phyloP scores from a whole-genome alignment of 306 rosid genomes.

The Myrica gale region DNA sequence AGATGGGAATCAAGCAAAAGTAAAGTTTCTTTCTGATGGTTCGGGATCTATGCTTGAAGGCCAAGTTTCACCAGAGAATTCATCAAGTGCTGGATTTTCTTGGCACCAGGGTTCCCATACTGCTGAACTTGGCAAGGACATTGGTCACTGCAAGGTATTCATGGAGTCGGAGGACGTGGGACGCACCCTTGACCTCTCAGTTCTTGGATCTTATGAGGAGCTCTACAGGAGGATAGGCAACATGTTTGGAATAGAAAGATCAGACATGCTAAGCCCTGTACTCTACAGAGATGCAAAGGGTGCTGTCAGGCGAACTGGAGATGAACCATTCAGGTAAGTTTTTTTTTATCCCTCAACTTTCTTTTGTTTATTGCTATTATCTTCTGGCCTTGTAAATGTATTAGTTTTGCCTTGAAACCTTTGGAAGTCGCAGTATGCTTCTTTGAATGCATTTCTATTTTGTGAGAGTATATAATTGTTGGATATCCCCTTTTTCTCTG shows the following conservation, averaged over 20 bases:
- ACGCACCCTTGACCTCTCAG: constrained; percentile 68
- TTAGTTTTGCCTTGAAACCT: neutral
- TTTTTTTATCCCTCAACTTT: neutral
- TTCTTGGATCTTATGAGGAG: constrained; percentile 76
- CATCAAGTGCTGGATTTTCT: constrained; percentile 48
- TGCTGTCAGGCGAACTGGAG: constrained; percentile 71
- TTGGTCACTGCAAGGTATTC: constrained; percentile 90
- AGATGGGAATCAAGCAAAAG: constrained; percentile 37
- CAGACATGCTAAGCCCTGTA: constrained; percentile 65
- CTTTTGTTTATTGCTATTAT: neutral
- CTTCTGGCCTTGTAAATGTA: neutral
- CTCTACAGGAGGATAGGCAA: constrained; percentile 63
- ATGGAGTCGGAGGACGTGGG: constrained; percentile 95
- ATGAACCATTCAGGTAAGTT: constrained; percentile 79
- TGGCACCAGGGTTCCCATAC: constrained; percentile 42
- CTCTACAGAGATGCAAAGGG: constrained; percentile 76
- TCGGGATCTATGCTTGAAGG: constrained; percentile 40
- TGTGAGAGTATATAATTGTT: constrained; percentile 4
- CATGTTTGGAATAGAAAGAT: constrained; percentile 83
- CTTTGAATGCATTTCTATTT: constrained; percentile 8
- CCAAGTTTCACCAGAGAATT: constrained; percentile 50
- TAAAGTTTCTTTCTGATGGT: constrained; percentile 43
- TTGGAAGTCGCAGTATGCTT: neutral
- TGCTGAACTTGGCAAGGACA: constrained; percentile 51
- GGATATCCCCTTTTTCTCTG: constrained; percentile 3